Evolutionary conservation across 2,329 filamentous ascomycete species (phyloP), one percentile per base, ranked within the genome.

Genomic region (Phyllosticta citribraziliensis): DNA sequence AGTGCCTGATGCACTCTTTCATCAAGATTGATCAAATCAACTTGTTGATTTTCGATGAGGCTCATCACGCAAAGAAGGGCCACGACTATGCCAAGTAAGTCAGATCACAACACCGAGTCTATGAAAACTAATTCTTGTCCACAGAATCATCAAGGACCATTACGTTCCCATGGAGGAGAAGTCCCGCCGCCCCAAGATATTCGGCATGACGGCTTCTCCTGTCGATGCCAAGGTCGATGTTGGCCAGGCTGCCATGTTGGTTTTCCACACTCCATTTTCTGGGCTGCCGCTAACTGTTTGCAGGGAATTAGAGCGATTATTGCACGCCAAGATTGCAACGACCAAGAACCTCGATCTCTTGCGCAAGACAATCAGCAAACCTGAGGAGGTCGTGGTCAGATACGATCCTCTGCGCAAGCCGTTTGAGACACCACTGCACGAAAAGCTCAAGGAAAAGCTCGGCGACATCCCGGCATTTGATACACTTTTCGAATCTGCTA

Each of bases 131-230:
- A 57, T 58, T 51, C 14, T 8, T 1, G 14, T 19, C n/a, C 12
- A 5, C 19, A 59, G 57, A 27, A 94, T 99, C 62, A 89, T 99
- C 74, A 91, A 89, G 67, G 88, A 96, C 62, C 91, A 89, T 66
- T 97, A 97, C 69, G 65, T 84, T 1, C 74, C 80, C 2, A 76
- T 80, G 30, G 66, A 71, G 1, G 74, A 79, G 0, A 64, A 71
- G 0, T 67, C 70, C 0, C 76, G 75, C 55, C 80, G 85, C 4
- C 94, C 94, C 3, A 87, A 86, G 47, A 86, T 99, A 20, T 88
- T 99, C 66, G 93, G 93, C 25, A 97, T 97, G 93, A 99, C 94
- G 1, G 94, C 94, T 8, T 97, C 94, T 0, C 94, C 94, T 0
- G 87, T 97, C 2, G 92, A 97, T 74, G 85, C 89, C 0, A 88